A percentile compares a stretch with the other conserved stretches of the same genome.
phyloP scores from a whole-genome alignment of 805 yeast genomes.

The Zygosaccharomyces bisporus region DNA sequence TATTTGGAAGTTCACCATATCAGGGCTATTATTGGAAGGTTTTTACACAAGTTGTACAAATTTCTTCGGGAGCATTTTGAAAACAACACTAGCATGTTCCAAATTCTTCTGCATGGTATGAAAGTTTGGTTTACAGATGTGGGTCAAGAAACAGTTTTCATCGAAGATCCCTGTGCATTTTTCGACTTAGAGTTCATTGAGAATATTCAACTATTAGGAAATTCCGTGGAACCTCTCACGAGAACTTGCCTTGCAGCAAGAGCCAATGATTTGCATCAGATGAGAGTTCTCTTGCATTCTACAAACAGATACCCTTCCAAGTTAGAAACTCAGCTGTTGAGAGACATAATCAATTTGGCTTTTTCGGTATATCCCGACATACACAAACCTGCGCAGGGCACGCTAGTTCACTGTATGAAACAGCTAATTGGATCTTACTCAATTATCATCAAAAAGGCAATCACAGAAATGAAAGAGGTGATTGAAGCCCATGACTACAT shows the following conservation, averaged over 20 bases:
- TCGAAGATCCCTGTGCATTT: conserved; percentile 49
- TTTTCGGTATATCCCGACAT: conserved; percentile 68
- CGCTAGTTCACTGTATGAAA: conserved; percentile 64
- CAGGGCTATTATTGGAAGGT: conserved; percentile 56
- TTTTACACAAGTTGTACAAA: conserved; percentile 54
- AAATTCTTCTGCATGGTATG: conserved; percentile 57
- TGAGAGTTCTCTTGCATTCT: conserved; percentile 66
- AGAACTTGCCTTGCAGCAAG: conserved; percentile 75
- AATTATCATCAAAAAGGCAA: conserved; percentile 41
- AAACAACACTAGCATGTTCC: conserved; percentile 62
- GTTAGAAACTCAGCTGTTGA: conserved; percentile 57
- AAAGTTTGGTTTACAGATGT: conserved; percentile 79
- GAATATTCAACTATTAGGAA: conserved; percentile 58
- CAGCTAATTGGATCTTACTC: conserved; percentile 65
- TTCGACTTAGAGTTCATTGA: conserved; percentile 55
- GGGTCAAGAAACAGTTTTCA: conserved; percentile 65
- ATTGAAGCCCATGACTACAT: conserved; percentile 48
- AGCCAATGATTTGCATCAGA: conserved; percentile 67
- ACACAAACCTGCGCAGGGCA: conserved; percentile 64
- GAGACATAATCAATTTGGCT: conserved; percentile 60
- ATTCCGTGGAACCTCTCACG: conserved; percentile 66
- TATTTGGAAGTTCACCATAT: conserved; percentile 56
- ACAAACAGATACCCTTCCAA: conserved; percentile 68
- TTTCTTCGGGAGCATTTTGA: conserved; percentile 48
- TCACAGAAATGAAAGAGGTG: conserved; percentile 49